phyloP scores from a whole-genome alignment of 2,329 filamentous ascomycete genomes.

The Alternaria conjuncta region DNA sequence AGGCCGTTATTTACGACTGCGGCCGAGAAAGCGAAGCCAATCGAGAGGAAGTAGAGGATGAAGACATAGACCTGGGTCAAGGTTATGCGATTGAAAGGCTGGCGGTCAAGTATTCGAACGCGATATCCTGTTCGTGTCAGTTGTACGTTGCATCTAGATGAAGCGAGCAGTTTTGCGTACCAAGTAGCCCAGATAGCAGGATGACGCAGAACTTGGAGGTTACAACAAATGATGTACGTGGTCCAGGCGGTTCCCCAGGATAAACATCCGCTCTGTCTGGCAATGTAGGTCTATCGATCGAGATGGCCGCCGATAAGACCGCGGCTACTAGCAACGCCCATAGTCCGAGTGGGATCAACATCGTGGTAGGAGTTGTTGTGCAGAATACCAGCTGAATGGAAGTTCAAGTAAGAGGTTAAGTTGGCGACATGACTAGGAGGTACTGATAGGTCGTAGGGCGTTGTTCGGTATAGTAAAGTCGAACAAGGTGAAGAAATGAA shows the following conservation, averaged over 20 bases:
- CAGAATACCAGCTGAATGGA: neutral
- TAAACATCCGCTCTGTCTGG: neutral
- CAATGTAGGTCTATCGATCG: neutral
- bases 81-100: conserved; percentile 4
- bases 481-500: neutral
- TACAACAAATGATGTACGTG: neutral
- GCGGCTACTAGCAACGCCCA: neutral
- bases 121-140: conserved; percentile 25
- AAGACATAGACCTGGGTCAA: conserved; percentile 40
- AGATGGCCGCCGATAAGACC: neutral
- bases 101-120: conserved; percentile 10
- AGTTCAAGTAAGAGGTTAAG: neutral
- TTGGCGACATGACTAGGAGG: neutral
- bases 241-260: neutral
- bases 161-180: neutral
- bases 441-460: neutral
- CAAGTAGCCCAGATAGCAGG: conserved; percentile 4
- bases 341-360: neutral
- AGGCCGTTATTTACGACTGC: conserved; percentile 43
- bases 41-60: conserved; percentile 43
- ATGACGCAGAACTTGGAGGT: conserved; percentile 2
- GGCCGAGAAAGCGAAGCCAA: conserved; percentile 44
- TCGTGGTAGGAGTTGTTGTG: neutral
- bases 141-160: neutral
- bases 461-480: neutral